Conservation (phyloP, 495 filamentous ascomycete genomes). For the Daldinia vernicosa region DNA sequence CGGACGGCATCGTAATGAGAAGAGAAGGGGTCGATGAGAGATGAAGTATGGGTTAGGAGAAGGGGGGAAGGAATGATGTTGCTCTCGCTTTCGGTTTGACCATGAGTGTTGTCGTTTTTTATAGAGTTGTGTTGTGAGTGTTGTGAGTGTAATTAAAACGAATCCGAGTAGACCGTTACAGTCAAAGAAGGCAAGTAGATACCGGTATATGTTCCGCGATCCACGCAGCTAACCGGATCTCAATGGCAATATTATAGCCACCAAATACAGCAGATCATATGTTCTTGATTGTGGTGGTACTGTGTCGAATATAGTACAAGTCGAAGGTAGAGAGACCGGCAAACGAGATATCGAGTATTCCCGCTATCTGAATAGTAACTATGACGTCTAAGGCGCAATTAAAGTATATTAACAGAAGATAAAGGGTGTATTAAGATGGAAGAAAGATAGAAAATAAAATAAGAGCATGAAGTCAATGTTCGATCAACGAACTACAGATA, state of each 20-base stretch:
- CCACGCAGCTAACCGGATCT: neutral
- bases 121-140: no score
- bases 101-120: constrained; percentile 15
- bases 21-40: neutral
- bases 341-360: neutral
- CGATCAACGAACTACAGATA: constrained; percentile 25
- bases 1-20: constrained; percentile 33
- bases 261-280: neutral
- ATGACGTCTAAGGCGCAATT: neutral
- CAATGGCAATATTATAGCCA: neutral
- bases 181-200: neutral
- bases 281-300: neutral
- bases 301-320: neutral
- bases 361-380: constrained; percentile 15
- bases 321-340: neutral
- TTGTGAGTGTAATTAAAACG: neutral
- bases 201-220: neutral
- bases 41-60: constrained; percentile 15
- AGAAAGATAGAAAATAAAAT: constrained; percentile 15
- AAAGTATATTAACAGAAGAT: constrained; percentile 11
- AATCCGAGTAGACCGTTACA: neutral
- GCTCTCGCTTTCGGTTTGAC: neutral
- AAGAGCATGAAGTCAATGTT: constrained; percentile 17
- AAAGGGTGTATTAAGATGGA: constrained; percentile 1
- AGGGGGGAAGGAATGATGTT: constrained; percentile 1